Evolutionary conservation across 2,329 filamentous ascomycete genomes (phyloP).

Genomic region (Gaeumannomyces tritici): DNA sequence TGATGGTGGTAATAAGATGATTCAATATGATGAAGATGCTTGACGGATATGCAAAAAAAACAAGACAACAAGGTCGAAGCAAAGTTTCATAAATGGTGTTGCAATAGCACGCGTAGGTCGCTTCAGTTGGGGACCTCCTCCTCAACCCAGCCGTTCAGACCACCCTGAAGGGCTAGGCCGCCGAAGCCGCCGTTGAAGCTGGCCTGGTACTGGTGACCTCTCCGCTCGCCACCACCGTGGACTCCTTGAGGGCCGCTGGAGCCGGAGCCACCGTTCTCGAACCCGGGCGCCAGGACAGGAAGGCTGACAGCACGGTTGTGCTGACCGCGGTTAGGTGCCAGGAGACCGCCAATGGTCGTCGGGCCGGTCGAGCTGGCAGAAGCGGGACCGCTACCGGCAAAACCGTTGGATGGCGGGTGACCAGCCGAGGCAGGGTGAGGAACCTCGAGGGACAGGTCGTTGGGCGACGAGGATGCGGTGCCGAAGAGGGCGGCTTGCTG

Average conservation of each 20-base stretch:
- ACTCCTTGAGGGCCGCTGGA: conserved; percentile 34
- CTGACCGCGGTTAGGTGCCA: conserved; percentile 56
- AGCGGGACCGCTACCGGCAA: conserved; percentile 30
- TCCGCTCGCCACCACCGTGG: conserved; percentile 38
- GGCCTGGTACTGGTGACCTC: conserved; percentile 57
- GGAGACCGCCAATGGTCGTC: conserved; percentile 65
- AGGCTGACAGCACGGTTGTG: conserved; percentile 82
- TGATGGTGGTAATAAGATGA: not conserved
- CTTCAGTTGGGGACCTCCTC: conserved; percentile 52
- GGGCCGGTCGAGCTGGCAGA: conserved; percentile 40
- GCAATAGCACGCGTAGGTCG: not conserved
- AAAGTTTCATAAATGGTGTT: not conserved
- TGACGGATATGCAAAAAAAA: not conserved
- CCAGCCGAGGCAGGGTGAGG: conserved; percentile 34
- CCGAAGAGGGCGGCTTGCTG: conserved; percentile 79
- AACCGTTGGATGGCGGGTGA: conserved; percentile 58
- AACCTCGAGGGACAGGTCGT: conserved; percentile 45
- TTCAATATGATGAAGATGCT: not conserved
- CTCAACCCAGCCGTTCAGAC: conserved; percentile 58
- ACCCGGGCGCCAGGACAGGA: conserved; percentile 58
- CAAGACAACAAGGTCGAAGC: not conserved
- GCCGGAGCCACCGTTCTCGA: conserved; percentile 49
- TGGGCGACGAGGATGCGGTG: conserved; percentile 52
- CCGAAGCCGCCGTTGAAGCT: conserved; percentile 50
- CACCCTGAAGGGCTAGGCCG: conserved; percentile 50